Conservation (phyloP, 441 rosid genomes). For the Brassica balearica region DNA sequence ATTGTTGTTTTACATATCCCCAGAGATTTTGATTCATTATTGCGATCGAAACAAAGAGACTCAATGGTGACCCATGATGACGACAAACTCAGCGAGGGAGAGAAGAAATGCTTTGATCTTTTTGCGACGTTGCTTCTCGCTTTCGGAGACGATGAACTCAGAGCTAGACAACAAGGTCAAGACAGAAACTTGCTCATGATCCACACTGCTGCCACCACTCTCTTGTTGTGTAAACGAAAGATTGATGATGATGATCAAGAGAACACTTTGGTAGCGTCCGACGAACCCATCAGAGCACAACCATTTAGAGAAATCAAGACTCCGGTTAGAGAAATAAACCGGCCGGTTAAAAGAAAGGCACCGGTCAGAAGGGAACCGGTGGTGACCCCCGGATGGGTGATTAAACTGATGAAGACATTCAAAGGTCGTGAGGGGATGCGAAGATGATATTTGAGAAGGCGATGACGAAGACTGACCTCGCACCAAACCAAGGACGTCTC, state of each 20-base stretch:
- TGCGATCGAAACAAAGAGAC: too few relatives aligned
- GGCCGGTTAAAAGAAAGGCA: not conserved
- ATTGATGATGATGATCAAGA: not conserved
- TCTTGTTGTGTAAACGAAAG: not conserved
- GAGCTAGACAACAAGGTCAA: not conserved
- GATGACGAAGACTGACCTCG: not conserved
- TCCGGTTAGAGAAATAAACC: not conserved
- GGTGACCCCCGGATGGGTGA: not conserved
- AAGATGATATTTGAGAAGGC: not conserved
- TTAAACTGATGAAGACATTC: not conserved
- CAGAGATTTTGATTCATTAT: not conserved
- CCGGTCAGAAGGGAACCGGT: not conserved
- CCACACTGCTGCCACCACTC: not conserved
- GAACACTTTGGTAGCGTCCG: not conserved
- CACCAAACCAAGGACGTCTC: not conserved
- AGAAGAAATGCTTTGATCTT: not conserved
- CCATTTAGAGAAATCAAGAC: not conserved
- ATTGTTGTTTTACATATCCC: not conserved
- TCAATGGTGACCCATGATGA: not conserved
- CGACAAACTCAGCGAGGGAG: not conserved
- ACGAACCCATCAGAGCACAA: not conserved
- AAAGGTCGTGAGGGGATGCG: not conserved
- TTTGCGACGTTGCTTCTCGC: not conserved
- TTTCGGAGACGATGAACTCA: not conserved
- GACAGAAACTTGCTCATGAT: not conserved